Conservation (phyloP, 2,329 filamentous ascomycete genomes). For the Bipolaris oryzae region DNA sequence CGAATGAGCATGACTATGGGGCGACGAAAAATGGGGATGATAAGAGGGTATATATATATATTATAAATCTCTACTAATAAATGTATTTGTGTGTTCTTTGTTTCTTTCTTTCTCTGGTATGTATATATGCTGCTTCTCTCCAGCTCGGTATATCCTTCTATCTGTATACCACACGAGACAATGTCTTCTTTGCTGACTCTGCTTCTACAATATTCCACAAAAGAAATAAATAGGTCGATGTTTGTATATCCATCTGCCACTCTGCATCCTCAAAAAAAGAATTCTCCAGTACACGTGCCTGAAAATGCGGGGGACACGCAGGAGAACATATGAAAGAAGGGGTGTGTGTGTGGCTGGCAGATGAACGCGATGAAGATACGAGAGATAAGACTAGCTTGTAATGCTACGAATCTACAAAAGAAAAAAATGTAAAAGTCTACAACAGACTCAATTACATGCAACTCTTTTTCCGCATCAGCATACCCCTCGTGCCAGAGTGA, state of each 20-base stretch:
- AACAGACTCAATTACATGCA: constrained; percentile 1
- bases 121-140: too few species aligned
- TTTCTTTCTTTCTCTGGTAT: not conserved
- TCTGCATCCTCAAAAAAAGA: too few species aligned
- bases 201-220: too few species aligned
- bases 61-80: not conserved
- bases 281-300: not conserved
- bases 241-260: too few species aligned
- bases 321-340: not conserved
- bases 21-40: not conserved
- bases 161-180: too few species aligned
- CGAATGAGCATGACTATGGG: too few species aligned
- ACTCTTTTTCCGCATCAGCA: constrained; percentile 36
- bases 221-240: too few species aligned
- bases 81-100: not conserved
- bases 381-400: not conserved
- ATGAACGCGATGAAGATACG: not conserved
- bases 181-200: too few species aligned
- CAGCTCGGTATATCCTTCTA: too few species aligned
- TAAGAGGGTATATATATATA: not conserved
- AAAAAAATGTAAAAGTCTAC: not conserved
- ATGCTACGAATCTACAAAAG: constrained; percentile 3
- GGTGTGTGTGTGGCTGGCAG: too few species aligned
- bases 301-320: not conserved
- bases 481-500: constrained; percentile 41